phyloP scores from a whole-genome alignment of 441 rosid genomes.

The Adansonia madagascariensis region DNA sequence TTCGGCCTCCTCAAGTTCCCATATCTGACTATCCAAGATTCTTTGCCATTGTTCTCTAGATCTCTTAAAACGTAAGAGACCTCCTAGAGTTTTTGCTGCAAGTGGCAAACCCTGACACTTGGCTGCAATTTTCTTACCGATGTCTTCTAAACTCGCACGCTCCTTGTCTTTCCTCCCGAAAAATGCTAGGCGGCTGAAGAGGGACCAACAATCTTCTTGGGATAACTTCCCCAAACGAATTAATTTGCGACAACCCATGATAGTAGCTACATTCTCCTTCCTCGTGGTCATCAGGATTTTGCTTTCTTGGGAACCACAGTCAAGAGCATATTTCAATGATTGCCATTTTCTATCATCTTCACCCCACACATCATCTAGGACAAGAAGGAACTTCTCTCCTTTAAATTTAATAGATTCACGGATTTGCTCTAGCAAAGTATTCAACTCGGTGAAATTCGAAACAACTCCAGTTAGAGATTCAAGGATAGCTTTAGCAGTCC shows the following conservation, averaged over 20 bases:
- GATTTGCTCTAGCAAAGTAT: constrained; percentile 15
- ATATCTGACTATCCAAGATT: background rate
- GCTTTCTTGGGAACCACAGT: background rate
- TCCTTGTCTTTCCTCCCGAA: constrained; percentile 13
- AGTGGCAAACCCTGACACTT: constrained; percentile 21
- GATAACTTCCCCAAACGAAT: background rate
- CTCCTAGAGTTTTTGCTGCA: constrained; percentile 10
- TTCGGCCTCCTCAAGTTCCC: constrained; percentile 9
- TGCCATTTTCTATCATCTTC: constrained; percentile 14
- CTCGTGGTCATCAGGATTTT: constrained; percentile 25
- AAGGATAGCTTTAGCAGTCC: constrained; percentile 9
- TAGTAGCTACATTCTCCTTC: constrained; percentile 16
- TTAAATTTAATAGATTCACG: background rate
- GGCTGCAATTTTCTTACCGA: constrained; percentile 10
- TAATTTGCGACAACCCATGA: constrained; percentile 10
- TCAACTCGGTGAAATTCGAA: background rate
- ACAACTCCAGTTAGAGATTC: background rate
- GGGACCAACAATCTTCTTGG: constrained; percentile 13
- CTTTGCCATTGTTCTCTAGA: constrained; percentile 13
- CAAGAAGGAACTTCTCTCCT: background rate
- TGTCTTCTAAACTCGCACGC: background rate
- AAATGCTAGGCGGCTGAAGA: constrained; percentile 14
- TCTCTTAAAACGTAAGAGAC: constrained; percentile 10
- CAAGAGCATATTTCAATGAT: background rate
- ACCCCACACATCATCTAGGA: constrained; percentile 21